Evolutionary conservation across 441 rosid species (phyloP), one percentile per base, ranked within the genome.

Genomic region (Adansonia grandidieri): DNA sequence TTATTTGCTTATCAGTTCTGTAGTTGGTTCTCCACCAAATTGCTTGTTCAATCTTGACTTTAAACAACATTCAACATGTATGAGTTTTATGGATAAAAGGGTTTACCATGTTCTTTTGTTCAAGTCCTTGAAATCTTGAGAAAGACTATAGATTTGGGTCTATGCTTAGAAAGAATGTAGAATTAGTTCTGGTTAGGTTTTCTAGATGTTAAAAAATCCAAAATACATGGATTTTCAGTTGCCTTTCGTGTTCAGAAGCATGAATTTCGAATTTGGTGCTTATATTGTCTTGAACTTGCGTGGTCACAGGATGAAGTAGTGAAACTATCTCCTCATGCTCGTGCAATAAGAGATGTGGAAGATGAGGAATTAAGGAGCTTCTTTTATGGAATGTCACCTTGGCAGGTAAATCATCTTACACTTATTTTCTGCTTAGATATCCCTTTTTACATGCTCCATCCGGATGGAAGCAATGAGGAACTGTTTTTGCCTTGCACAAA

Each of bases 281-380:
- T 51, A 24, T 60, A 8, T 51, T 28, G 11, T 71, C 19, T 10
- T 73, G 19, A 53, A 17, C 11, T 67, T 54, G 48, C 37, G 67
- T 83, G 75, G 3, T 72, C 71, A n/a, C 80, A 93, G 99, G 99
- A 96, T 81, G 99, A 96, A 85, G 97, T 96, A 74, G 99, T 96
- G 83, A 96, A 93, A 74, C 9, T 90, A 14, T 96, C 98, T 0
- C 99, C 98, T 17, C 95, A 96, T 80, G 99, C 98, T 82, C 95
- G 99, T 9, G 99, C 99, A 1, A 91, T 96, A 58, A 90, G 98
- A 80, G 99, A 95, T 81, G 99, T 96, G 32, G 99, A 96, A 89
- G 98, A 96, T 80, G 98, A 93, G 78, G 99, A 93, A 85, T 92
- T 96, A 22, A 82, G 99, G 72, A 90, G 92, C 78, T 96, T 96